Conservation (phyloP, 1,139 yeast genomes). For the Petasospora fabianii region DNA sequence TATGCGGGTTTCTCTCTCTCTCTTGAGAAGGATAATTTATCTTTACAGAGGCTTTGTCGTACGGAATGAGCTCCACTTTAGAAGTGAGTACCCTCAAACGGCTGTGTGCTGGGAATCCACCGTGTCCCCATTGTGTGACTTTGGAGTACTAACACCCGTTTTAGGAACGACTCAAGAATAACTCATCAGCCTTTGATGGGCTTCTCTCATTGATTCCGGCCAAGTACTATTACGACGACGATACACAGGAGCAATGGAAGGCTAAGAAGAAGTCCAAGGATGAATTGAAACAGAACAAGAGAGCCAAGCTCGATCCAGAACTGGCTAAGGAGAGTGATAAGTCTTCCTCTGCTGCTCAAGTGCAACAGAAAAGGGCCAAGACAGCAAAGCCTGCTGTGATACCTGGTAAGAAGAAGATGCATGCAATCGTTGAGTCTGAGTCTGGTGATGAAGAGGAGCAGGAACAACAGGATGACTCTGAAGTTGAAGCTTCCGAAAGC, state of each 20-base stretch:
- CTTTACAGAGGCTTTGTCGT: neutral
- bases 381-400: conserved; percentile 56
- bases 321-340: conserved; percentile 38
- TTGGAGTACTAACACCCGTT: neutral
- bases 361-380: conserved; percentile 51
- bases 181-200: conserved; percentile 84
- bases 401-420: conserved; percentile 42
- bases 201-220: conserved; percentile 89
- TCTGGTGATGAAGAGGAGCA: conserved; percentile 20
- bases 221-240: conserved; percentile 79
- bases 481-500: conserved; percentile 9
- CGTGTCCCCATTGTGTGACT: neutral
- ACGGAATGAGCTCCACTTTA: conserved; percentile 24
- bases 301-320: conserved; percentile 75
- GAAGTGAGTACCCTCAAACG: conserved; percentile 16
- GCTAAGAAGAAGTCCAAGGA: conserved; percentile 72
- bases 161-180: conserved; percentile 26
- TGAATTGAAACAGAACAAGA: conserved; percentile 58
- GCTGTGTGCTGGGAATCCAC: neutral
- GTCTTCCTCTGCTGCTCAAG: conserved; percentile 66
- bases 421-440: conserved; percentile 32
- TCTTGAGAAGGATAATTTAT: no score
- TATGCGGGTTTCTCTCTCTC: no score
- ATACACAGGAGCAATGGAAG: conserved; percentile 83
- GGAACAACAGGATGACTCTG: conserved; percentile 3